Evolutionary conservation across 2,329 filamentous ascomycete species (phyloP), one percentile per base, ranked within the genome.

Genomic region (Botrytis byssoidea): DNA sequence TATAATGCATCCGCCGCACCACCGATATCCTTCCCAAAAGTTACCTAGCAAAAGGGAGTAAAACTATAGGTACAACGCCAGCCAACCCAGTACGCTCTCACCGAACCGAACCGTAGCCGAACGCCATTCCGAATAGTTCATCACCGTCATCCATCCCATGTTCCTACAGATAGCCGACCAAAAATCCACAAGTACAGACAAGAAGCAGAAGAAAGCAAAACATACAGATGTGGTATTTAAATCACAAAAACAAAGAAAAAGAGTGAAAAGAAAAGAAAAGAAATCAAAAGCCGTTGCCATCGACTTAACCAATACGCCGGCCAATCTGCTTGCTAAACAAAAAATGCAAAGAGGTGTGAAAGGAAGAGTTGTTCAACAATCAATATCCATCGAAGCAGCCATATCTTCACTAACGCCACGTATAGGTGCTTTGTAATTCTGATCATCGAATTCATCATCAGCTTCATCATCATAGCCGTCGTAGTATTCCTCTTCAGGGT

Each of bases 361-460:
- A 71, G 44, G 44, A 42, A 60, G 67, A 71, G 42, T 42, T 69
- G 37, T 51, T 76, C 55, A 78, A 68, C 75, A 76, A 67, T 85
- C 89, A 77, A 91, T 87, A 79, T 91, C 89, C 88, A 91, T 91
- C 32, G 85, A 84, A 6, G 85, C 85, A 44, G 88, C 88, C 65
- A 91, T 85, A 75, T 91, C 89, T 81, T 91, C 89, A 77, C 88
- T 91, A 81, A 90, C 85, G 44, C 86, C 86, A 59, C 89, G 85
- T 63, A 88, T 83, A 12, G 84, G 83, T 61, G 83, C 83, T 63
- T 83, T 83, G 32, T 83, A 84, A 25, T 82, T 82, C 65, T 85
- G 83, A 18, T 85, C 80, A 70, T 80, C 78, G 0, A 77, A 77
- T 67, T 80, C 79, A 71, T 81, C 79, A 42, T 80, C 80, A n/a